phyloP scores from a whole-genome alignment of 1,284 basidiomycete species.

The Rhodotorula sp. region DNA sequence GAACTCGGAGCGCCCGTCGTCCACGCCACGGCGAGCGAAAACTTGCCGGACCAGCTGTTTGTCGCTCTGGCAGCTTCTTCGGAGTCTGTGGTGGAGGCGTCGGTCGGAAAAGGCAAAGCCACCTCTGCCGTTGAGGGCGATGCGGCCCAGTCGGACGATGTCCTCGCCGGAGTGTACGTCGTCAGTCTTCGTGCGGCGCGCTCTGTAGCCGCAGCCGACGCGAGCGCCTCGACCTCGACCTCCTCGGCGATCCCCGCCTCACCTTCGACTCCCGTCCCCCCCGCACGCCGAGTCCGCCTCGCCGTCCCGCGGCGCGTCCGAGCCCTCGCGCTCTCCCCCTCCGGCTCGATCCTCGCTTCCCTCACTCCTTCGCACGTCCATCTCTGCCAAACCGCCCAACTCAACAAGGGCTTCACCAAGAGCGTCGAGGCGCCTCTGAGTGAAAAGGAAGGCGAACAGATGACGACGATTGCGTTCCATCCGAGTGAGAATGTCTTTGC shows the following conservation, averaged over 20 bases:
- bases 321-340: slow-evolving; percentile 61
- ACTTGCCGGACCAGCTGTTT: slow-evolving; percentile 64
- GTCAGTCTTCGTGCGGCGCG: slow-evolving; percentile 22
- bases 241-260: slow-evolving; percentile 51
- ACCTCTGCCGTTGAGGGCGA: slow-evolving; percentile 17
- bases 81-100: not conserved
- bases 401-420: slow-evolving; percentile 34
- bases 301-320: slow-evolving; percentile 57
- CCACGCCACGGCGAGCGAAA: slow-evolving; percentile 67
- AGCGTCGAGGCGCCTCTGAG: slow-evolving; percentile 53
- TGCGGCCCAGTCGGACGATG: not conserved
- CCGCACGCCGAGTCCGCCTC: slow-evolving; percentile 62
- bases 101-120: slow-evolving; percentile 6
- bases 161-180: slow-evolving; percentile 43
- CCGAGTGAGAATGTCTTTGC: slow-evolving; percentile 91
- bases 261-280: slow-evolving; percentile 43
- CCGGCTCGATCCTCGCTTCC: slow-evolving; percentile 25
- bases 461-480: slow-evolving; percentile 86
- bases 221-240: not conserved
- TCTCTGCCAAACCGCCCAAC: slow-evolving; percentile 26
- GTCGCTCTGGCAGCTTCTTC: slow-evolving; percentile 50
- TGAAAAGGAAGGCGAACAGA: slow-evolving; percentile 53
- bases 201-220: slow-evolving; percentile 42
- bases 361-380: slow-evolving; percentile 32
- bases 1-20: slow-evolving; percentile 69